Evolutionary conservation across 257 asterid genomes (phyloP).

Genomic region (Perilla frutescens): DNA sequence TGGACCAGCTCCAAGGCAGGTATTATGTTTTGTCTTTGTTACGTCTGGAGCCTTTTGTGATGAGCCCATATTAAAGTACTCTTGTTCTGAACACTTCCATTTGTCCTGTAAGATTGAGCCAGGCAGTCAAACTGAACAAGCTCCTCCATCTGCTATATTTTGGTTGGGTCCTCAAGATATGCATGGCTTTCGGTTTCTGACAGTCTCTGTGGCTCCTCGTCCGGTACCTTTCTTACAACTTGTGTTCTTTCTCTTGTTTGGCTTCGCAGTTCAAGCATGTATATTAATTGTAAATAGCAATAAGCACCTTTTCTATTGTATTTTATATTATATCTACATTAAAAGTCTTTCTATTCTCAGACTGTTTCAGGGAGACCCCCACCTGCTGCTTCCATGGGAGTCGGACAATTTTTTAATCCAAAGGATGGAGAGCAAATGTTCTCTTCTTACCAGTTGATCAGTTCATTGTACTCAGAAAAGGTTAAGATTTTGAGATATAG

Average conservation of each 20-base stretch:
- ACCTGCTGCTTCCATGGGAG: constrained; percentile 98
- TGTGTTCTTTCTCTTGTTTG: constrained; percentile 3
- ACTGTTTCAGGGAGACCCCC: constrained; percentile 97
- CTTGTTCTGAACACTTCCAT: constrained; percentile 37
- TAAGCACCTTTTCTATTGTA: neutral
- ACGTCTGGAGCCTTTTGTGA: constrained; percentile 6
- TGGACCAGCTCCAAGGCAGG: constrained; percentile 99
- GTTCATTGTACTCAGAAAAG: constrained; percentile 60
- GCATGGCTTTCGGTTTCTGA: constrained; percentile 85
- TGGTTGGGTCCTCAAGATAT: constrained; percentile 88
- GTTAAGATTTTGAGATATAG: constrained; percentile 45
- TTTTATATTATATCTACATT: constrained; percentile 17
- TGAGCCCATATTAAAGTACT: constrained; percentile 5
- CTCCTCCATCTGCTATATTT: constrained; percentile 93
- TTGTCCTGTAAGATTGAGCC: constrained; percentile 80
- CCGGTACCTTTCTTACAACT: constrained; percentile 60
- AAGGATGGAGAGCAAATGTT: constrained; percentile 67
- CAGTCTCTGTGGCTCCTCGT: constrained; percentile 96
- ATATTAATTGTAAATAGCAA: neutral
- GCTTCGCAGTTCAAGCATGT: constrained; percentile 29
- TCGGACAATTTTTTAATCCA: constrained; percentile 90
- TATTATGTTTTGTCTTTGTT: constrained; percentile 45
- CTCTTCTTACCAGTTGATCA: constrained; percentile 61
- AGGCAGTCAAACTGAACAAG: constrained; percentile 98
- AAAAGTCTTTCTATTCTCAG: constrained; percentile 53